Conservation (phyloP, 345 rosid species). For the Mangifera indica region DNA sequence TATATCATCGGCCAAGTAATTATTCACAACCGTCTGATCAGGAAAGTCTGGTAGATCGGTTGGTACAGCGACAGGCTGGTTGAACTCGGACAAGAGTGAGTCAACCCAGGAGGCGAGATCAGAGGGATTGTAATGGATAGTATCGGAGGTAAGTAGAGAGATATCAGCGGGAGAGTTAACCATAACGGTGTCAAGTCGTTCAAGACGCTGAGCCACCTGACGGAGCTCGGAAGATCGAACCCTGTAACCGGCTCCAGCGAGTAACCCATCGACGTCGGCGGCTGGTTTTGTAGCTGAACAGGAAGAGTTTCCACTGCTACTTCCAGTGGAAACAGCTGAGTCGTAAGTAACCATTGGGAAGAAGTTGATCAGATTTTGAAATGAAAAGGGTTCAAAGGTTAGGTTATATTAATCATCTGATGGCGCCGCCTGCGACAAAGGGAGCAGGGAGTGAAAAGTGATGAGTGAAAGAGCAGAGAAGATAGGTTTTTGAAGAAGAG, state of each 20-base stretch:
- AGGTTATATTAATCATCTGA: neutral
- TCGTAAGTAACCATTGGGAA: constrained; percentile 37
- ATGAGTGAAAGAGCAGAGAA: constrained; percentile 23
- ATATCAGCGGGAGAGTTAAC: constrained; percentile 47
- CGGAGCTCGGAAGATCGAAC: constrained; percentile 57
- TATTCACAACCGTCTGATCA: constrained; percentile 23
- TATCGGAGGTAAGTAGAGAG: constrained; percentile 44
- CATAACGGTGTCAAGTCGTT: constrained; percentile 60
- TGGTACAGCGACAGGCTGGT: constrained; percentile 30
- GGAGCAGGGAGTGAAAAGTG: neutral
- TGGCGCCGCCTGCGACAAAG: neutral
- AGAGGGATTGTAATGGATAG: constrained; percentile 57
- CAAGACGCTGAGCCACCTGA: constrained; percentile 61
- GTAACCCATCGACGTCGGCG: constrained; percentile 48
- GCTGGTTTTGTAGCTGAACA: constrained; percentile 30
- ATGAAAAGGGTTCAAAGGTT: neutral
- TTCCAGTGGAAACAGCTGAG: constrained; percentile 28
- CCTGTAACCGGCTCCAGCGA: constrained; percentile 65
- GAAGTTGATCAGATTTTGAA: neutral
- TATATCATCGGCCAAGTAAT: constrained; percentile 22
- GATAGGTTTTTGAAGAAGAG: neutral
- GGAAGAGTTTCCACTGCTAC: constrained; percentile 31
- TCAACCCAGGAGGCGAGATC: constrained; percentile 69
- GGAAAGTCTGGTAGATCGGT: constrained; percentile 33
- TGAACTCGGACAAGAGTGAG: constrained; percentile 54